Evolutionary conservation across 2,329 filamentous ascomycete species (phyloP).

Genomic region (Neonectria sp.): DNA sequence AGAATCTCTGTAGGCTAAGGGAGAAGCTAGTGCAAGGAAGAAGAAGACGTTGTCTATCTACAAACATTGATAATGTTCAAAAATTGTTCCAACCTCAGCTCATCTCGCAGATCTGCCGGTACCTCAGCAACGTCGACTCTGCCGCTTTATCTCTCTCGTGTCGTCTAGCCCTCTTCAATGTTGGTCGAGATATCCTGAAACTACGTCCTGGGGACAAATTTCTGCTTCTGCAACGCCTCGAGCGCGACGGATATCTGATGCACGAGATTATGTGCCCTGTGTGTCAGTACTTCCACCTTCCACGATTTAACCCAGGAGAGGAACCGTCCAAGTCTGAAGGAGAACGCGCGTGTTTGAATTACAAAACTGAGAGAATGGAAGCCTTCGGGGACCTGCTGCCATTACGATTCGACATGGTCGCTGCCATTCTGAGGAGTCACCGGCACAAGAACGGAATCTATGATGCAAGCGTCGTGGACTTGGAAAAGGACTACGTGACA

Average conservation of each 20-base stretch:
- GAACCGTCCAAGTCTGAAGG: background rate
- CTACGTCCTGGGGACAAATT: background rate
- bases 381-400: background rate
- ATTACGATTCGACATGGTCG: conserved; percentile 5
- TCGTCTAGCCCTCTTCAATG: background rate
- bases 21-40: background rate
- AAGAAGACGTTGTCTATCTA: background rate
- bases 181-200: background rate
- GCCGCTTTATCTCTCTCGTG: background rate
- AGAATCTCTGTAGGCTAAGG: background rate
- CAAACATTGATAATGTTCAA: background rate
- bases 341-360: background rate
- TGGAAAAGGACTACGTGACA: background rate
- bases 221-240: background rate
- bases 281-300: background rate
- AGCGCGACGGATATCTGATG: background rate
- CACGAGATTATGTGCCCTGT: background rate
- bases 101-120: background rate
- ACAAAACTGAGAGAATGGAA: background rate
- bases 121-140: background rate
- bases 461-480: background rate
- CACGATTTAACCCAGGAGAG: background rate
- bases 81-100: background rate
- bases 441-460: background rate
- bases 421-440: background rate